Evolutionary conservation across 2,329 filamentous ascomycete genomes (phyloP).

Genomic region (Alternaria sp.): DNA sequence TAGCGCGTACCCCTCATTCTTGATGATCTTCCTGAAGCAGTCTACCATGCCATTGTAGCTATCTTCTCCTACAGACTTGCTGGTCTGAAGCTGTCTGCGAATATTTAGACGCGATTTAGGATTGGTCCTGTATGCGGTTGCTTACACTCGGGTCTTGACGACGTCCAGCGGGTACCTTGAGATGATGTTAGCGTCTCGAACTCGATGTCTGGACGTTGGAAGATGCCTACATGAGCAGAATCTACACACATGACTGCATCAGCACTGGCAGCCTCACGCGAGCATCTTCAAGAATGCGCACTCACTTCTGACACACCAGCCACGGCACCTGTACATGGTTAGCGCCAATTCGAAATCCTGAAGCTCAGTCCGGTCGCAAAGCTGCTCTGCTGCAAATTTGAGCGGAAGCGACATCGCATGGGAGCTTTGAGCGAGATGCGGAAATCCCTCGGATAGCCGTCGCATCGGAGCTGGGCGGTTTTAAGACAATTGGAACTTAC

Average conservation of each 20-base stretch:
- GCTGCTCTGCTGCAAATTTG: background rate
- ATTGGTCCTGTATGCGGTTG: conserved; percentile 12
- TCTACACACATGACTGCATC: conserved; percentile 62
- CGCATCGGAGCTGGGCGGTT: conserved; percentile 32
- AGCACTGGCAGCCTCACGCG: conserved; percentile 31
- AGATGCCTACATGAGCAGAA: conserved; percentile 76
- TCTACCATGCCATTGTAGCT: conserved; percentile 97
- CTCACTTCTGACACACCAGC: conserved; percentile 96
- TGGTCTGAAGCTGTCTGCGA: conserved; percentile 83
- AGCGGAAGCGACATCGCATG: background rate
- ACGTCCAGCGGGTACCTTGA: conserved; percentile 98
- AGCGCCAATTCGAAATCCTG: conserved; percentile 32
- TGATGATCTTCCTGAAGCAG: conserved; percentile 97
- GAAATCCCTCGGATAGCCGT: conserved; percentile 14
- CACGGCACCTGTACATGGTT: conserved; percentile 73
- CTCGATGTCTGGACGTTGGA: background rate
- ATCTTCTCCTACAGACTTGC: conserved; percentile 75
- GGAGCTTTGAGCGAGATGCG: conserved; percentile 3
- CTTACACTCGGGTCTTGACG: conserved; percentile 96
- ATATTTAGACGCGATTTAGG: conserved; percentile 33
- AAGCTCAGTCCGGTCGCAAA: background rate
- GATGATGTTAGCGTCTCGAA: conserved; percentile 4
- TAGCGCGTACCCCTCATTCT: conserved; percentile 82
- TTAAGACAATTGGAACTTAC: conserved; percentile 59
- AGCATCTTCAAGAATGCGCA: conserved; percentile 29